phyloP scores from a whole-genome alignment of 768 basidiomycete species.

The Mycena leptocephala region DNA sequence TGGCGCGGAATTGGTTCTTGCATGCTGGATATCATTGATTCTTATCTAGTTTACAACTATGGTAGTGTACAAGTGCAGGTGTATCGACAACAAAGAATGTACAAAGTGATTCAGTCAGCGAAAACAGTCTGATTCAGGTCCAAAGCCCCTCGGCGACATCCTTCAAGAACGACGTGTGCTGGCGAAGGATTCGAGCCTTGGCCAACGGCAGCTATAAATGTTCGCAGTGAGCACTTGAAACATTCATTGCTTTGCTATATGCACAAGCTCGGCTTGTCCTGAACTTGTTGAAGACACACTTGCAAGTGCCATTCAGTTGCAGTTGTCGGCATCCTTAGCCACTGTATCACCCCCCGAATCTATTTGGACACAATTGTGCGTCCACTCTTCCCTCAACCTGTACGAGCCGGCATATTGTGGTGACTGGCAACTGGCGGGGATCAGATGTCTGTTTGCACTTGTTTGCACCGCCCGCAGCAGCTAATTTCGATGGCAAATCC shows the following conservation, averaged over 20 bases:
- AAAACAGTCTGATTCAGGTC: neutral
- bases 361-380: too few species aligned
- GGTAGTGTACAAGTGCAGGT: neutral
- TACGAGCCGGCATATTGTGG: too few species aligned
- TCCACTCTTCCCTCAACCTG: too few species aligned
- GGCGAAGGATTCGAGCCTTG: neutral
- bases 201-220: neutral
- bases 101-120: neutral
- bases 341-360: too few species aligned
- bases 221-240: too few species aligned
- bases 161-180: neutral
- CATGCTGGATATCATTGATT: neutral
- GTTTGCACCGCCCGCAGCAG: neutral
- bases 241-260: too few species aligned
- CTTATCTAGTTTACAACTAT: too few species aligned
- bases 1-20: neutral
- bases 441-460: slow-evolving; percentile 9
- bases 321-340: too few species aligned
- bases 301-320: too few species aligned
- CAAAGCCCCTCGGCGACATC: neutral
- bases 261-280: too few species aligned
- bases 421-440: slow-evolving; percentile 10
- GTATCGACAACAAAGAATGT: neutral
- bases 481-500: slow-evolving; percentile 2
- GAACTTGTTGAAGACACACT: too few species aligned